Base-by-base conservation (phyloP, 768 basidiomycete species). In the Trametopsis cervina region DNA sequence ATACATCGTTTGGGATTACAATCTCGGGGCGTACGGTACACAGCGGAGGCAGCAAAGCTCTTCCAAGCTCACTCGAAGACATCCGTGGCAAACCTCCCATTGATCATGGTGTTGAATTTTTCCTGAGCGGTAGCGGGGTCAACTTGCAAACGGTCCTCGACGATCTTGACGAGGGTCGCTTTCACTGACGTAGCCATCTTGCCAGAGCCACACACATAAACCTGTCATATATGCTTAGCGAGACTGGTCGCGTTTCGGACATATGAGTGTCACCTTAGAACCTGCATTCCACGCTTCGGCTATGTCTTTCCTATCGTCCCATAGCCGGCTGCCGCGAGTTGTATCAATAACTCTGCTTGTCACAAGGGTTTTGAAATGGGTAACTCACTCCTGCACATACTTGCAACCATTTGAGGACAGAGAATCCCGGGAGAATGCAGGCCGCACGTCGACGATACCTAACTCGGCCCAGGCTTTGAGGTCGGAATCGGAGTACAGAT, bases 371-470 rank as follows among this genome's bases (percentile, higher is more conserved):
- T 2, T 20, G 1, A 6, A 25, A 37, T 25, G 21, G n/a, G 48
- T 47, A 42, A 52, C 51, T 24, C 22, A 52, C 51, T 52, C 47
- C 36, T 52, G 51, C 4, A 52, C 51, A 23, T 52, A 52, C 24
- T 49, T 53, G 41, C 47, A 49, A 1, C 48, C 47, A 10, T 24
- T 12, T 11, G 58, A 57, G 26, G 49, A 35, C 15, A 15, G 27
- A 43, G 37, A 21, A 7, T 53, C 42, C 23, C 56, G 50, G 23
- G 61, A 60, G 49, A 60, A 75, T n/a, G 72, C 71, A 6, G 70
- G 65, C 22, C 71, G 63, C 13, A 74, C 62, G 43, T 73, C 69
- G 7, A 75, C 65, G 1, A 74, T 17, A 6, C 74, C 74, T 18
- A 65, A 51, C 48, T 63, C 60, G 18, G 53, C 56, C 75, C 75